Conservation (phyloP, 169 alveolate species). For the Plasmodium sp. region DNA sequence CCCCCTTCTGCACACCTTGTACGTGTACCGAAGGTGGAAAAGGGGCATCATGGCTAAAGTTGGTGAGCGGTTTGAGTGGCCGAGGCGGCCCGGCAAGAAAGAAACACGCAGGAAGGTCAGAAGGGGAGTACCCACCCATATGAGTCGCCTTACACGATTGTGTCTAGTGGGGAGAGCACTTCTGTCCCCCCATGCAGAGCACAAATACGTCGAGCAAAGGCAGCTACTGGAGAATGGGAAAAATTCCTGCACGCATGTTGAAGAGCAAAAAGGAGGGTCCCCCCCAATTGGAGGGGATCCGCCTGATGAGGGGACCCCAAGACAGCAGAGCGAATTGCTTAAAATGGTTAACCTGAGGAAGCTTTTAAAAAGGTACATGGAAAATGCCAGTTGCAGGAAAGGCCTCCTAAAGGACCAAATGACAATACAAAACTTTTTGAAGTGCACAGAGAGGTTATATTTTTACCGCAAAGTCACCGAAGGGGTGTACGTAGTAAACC, state of each 20-base stretch:
- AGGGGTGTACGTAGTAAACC: conserved; percentile 52
- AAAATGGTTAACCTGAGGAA: not conserved
- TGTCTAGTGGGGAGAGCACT: not conserved
- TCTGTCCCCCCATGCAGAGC: not conserved
- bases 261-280: not conserved
- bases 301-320: not conserved
- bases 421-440: conserved; percentile 27
- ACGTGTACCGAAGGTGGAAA: not conserved
- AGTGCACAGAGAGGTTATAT: conserved; percentile 10
- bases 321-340: not conserved
- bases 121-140: not conserved
- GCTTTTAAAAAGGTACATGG: not conserved
- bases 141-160: not conserved
- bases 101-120: not conserved
- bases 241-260: not conserved
- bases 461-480: conserved; percentile 33
- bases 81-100: not conserved
- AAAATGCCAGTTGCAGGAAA: not conserved
- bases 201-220: not conserved
- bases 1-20: not conserved
- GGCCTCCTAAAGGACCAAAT: not conserved
- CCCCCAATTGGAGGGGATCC: not conserved
- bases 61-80: not conserved
- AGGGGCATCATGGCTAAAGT: not conserved
- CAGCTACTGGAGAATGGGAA: not conserved